A percentile compares a stretch with the other conserved stretches of the same genome.
Evolutionary conservation across 176 grass and related monocot species (phyloP).

Genomic region (Oryza rufipogon): DNA sequence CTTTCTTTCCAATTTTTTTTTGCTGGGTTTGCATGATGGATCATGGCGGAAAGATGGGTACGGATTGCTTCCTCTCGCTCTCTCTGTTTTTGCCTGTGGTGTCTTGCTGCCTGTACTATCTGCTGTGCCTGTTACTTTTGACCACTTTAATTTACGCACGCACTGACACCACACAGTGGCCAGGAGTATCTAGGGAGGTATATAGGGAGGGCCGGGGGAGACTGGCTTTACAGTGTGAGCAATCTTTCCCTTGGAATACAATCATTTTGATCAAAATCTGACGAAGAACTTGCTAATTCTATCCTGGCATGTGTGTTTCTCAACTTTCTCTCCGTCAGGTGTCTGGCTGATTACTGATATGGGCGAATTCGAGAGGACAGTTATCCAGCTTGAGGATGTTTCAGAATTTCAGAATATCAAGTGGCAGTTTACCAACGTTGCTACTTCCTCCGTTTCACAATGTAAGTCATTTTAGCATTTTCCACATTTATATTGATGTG

Average conservation of each 20-base stretch:
- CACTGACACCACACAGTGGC: neutral
- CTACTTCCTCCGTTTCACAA: neutral
- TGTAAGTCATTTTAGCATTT: too few species aligned
- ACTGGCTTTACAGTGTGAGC: neutral
- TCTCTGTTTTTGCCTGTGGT: constrained; percentile 24
- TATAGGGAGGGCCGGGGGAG: neutral
- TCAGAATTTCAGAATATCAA: neutral
- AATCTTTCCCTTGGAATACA: neutral
- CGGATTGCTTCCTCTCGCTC: neutral
- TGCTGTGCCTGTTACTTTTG: constrained; percentile 27
- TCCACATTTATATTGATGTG: too few species aligned
- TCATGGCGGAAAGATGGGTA: constrained; percentile 43
- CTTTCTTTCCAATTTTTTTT: neutral
- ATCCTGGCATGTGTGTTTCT: neutral
- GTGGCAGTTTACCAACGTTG: constrained; percentile 3
- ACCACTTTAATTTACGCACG: neutral
- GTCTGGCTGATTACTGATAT: neutral
- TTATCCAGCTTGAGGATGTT: neutral
- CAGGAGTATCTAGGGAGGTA: neutral
- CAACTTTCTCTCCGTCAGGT: neutral
- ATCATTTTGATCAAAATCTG: constrained; percentile 1
- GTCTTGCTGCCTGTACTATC: constrained; percentile 13
- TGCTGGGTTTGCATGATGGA: constrained; percentile 2
- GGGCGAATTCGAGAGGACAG: neutral
- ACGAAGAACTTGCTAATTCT: neutral